Evolutionary conservation across 2,329 filamentous ascomycete species (phyloP), one percentile per base, ranked within the genome.

Genomic region (Sporothrix brasiliensis): DNA sequence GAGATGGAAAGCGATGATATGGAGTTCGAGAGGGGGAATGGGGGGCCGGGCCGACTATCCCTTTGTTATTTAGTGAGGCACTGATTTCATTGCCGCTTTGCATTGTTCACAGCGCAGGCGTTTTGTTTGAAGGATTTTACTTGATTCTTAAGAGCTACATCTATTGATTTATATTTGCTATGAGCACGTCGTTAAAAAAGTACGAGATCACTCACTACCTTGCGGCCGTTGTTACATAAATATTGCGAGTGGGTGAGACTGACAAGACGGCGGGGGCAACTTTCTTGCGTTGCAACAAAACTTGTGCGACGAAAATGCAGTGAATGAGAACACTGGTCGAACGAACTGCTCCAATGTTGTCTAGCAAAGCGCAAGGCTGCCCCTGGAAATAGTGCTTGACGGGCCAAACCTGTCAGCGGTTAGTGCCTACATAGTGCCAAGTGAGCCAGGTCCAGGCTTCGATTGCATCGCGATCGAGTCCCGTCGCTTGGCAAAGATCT

Each of bases 71-170:
- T 66, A 4, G 50, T 27, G 44, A 52, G 44, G 50, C 16, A 39
- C 24, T 49, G 44, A 21, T 50, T 50, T 50, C 10, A 34, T 50
- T 65, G 19, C 6, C 30, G 19, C 34, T 34, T 19, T 30, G 60
- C 60, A 63, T 63, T 27, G 34, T 34, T 10, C 61, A 47, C 58
- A 66, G 61, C 44, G 61, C 24, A 27, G 44, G 61, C 61, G 61
- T 49, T 66, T 34, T 65, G 60, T 49, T 66, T 65, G 0, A 49
- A 1, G 30, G 11, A 3, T 63, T 27, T 27, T 49, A 9, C 13
- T 60, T 16, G 34, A 34, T 60, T 44, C 24, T 44, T 24, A 13
- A 14, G 5, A 3, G 19, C n/a, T 44, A 14, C n/a, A 24, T 41
- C 11, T 41, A 13, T 60, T 60, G 7, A 41, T 39, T 60, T 13